Conservation (phyloP, 2,329 filamentous ascomycete genomes). For the Exutisphaerella laricina region DNA sequence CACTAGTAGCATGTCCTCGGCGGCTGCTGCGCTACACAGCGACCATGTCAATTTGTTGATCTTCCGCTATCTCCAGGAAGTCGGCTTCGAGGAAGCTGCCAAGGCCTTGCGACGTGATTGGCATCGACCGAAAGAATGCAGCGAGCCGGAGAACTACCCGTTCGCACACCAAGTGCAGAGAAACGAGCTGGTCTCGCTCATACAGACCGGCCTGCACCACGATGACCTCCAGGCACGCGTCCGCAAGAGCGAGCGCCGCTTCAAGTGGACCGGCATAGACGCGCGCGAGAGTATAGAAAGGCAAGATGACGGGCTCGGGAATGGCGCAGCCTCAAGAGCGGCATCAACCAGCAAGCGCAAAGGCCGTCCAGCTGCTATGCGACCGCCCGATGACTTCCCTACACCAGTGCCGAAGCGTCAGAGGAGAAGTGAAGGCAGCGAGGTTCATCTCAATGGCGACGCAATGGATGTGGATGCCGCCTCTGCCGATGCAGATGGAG, state of each 20-base stretch:
- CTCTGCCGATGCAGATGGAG: constrained; percentile 23
- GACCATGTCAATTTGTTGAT: constrained; percentile 66
- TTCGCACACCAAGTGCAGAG: constrained; percentile 56
- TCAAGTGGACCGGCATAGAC: constrained; percentile 24
- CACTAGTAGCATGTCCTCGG: constrained; percentile 20
- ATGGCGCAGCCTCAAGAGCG: constrained; percentile 14
- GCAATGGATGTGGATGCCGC: constrained; percentile 41
- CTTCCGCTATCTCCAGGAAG: constrained; percentile 52
- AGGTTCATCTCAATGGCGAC: constrained; percentile 39
- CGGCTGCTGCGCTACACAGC: constrained; percentile 40
- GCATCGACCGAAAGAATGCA: constrained; percentile 41
- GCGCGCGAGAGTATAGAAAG: constrained; percentile 21
- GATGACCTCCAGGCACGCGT: constrained; percentile 35
- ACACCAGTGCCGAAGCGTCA: constrained; percentile 31
- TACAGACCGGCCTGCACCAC: constrained; percentile 56
- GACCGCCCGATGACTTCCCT: constrained; percentile 29
- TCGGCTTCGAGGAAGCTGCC: constrained; percentile 36
- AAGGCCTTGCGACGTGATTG: constrained; percentile 58
- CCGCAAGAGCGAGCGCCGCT: constrained; percentile 23
- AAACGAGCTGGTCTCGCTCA: constrained; percentile 55
- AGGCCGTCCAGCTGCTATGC: constrained; percentile 15
- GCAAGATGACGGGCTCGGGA: constrained; percentile 13
- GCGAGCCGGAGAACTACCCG: constrained; percentile 54
- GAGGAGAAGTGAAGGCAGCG: constrained; percentile 29
- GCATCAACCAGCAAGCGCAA: constrained; percentile 15